Evolutionary conservation across 2,329 filamentous ascomycete species (phyloP).

Genomic region (Triangularia verruculosa): DNA sequence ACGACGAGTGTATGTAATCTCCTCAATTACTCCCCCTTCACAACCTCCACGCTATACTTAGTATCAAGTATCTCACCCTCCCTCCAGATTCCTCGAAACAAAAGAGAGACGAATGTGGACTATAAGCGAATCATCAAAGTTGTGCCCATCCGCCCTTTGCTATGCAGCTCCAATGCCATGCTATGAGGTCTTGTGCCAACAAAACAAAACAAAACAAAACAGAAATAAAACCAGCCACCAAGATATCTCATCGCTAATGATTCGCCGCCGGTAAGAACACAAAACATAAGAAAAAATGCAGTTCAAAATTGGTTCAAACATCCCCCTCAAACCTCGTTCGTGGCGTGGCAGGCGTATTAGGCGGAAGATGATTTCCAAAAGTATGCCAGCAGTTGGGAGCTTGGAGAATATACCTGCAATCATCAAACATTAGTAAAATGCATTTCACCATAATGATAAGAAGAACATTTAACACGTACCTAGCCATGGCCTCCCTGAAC

Average conservation of each 20-base stretch:
- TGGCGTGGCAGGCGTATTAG: slow-evolving; percentile 21
- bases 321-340: slow-evolving; percentile 25
- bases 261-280: neutral
- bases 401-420: slow-evolving; percentile 64
- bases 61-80: neutral
- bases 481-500: slow-evolving; percentile 94
- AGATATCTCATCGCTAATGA: neutral
- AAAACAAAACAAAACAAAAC: neutral
- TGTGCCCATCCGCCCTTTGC: neutral
- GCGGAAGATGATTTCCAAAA: slow-evolving; percentile 44
- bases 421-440: neutral
- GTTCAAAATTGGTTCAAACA: neutral
- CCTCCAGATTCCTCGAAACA: neutral
- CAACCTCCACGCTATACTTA: too few relatives aligned
- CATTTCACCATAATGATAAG: slow-evolving; percentile 9
- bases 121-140: neutral
- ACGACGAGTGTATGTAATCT: too few relatives aligned
- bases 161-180: neutral
- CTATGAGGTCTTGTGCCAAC: neutral
- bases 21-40: too few relatives aligned
- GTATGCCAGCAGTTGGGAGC: slow-evolving; percentile 75
- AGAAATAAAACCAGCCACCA: neutral
- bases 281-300: neutral
- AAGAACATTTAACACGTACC: slow-evolving; percentile 63
- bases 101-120: neutral